Conservation (phyloP, 73 alveolate genomes). For the Diophrys appendiculata region DNA sequence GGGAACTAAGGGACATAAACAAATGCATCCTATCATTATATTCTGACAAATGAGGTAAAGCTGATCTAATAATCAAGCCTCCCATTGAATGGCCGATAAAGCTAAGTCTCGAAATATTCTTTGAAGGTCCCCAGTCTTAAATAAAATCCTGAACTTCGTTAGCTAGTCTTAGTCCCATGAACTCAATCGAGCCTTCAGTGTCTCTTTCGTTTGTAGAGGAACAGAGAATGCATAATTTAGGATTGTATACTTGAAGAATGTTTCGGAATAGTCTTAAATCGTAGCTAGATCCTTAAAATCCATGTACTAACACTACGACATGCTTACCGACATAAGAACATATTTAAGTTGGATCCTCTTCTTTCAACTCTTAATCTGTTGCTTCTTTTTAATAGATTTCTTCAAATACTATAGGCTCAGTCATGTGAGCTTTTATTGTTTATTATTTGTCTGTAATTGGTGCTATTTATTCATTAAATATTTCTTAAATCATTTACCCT, state of each 20-base stretch:
- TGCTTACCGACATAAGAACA: no score
- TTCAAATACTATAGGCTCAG: slow-evolving; percentile 72
- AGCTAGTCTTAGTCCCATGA: slow-evolving; percentile 90
- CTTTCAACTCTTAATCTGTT: not conserved
- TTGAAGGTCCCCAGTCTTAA: slow-evolving; percentile 85
- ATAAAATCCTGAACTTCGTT: slow-evolving; percentile 80
- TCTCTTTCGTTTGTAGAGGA: slow-evolving; percentile 81
- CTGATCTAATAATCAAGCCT: slow-evolving; percentile 92
- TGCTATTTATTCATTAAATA: not conserved
- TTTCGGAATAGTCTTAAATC: slow-evolving; percentile 90
- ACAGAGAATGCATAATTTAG: slow-evolving; percentile 79
- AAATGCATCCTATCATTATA: slow-evolving; percentile 77
- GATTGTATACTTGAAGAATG: slow-evolving; percentile 76
- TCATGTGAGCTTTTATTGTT: no score
- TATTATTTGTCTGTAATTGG: no score
- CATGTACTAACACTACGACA: slow-evolving; percentile 91
- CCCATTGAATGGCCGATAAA: slow-evolving; percentile 88
- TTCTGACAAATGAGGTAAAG: slow-evolving; percentile 80
- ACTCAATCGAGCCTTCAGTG: slow-evolving; percentile 80
- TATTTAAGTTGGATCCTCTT: slow-evolving; percentile 1
- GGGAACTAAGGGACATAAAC: slow-evolving; percentile 80
- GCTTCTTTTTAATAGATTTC: slow-evolving; percentile 59
- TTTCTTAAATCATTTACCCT: not conserved
- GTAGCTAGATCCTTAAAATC: slow-evolving; percentile 92
- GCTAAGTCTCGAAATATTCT: slow-evolving; percentile 26